Base-by-base conservation (phyloP, 177 flowering plant species). In the Tripterygium wilfordii region DNA sequence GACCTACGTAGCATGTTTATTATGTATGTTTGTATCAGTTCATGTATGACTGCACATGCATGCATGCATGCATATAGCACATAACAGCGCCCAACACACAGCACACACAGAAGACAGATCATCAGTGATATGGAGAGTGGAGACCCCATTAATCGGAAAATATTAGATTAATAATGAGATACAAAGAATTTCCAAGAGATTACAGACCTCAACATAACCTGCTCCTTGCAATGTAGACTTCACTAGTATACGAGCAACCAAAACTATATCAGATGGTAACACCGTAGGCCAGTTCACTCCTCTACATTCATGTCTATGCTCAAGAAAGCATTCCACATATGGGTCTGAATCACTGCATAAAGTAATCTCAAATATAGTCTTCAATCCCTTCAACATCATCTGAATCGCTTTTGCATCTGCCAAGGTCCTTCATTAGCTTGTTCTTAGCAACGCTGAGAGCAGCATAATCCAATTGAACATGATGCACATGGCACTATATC, bases 231-330 rank as follows among this genome's bases (percentile, higher is more conserved):
- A 62, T 16, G 77, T 37, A 27, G 59, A 56, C 57, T 79, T 87
- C 48, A 62, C 76, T 10, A 87, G 33, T 41, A 83, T 37, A 49
- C 96, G 80, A 40, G 91, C 96, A 53, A 85, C 84, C 66, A 90
- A 57, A 62, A 83, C 78, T 2, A 82, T 54, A 42, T 87, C 91
- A 50, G 82, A 51, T 25, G 98, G 98, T 49, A 90, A 70, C 42
- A 81, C 68, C 13, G 66, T 69, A 57, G 96, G 79, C 98, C 98
- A 90, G 37, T 79, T 60, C 40, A 64, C 76, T 53, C 95, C 95
- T 38, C 57, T 60, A 65, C 98, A 90, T 63, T 90, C 98, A 67
- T 87, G 98, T 48, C 58, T 58, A 51, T 87, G 98, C 56, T 90
- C 96, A 49, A 63, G 38, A 43, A 67, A 24, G 16, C 45, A 35